These are phyloP conservation scores for Begonia fuchsioides DNA, from an alignment of 306 rosid species.

Conservation along the genomic window DNA sequence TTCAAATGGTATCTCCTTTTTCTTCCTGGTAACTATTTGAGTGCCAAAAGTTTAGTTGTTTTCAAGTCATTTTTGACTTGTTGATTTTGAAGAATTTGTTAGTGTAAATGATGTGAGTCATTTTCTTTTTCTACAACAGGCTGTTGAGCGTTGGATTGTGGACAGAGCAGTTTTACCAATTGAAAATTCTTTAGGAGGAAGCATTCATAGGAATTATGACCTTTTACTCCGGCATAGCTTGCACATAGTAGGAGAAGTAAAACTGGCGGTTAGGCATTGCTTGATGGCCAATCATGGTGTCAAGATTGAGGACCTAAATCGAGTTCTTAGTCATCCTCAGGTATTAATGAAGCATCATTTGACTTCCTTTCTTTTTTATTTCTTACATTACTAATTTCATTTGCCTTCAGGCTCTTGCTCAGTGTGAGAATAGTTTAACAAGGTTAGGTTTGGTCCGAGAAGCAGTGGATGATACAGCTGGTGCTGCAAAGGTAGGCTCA, in stretches of 20 bases:
- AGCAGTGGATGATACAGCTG: conserved; percentile 89
- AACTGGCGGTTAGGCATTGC: conserved; percentile 82
- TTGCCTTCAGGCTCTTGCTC: conserved; percentile 80
- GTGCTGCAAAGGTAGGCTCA: conserved; percentile 74
- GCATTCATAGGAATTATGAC: conserved; percentile 96
- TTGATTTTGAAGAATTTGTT: no score
- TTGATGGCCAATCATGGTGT: conserved; percentile 76
- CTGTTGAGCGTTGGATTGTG: conserved; percentile 86
- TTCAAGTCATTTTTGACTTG: no score
- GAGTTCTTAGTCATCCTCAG: conserved; percentile 97
- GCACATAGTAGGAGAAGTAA: conserved; percentile 96
- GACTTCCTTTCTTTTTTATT: conserved; percentile 1
- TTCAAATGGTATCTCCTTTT: no score
- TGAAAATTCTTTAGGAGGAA: conserved; percentile 92
- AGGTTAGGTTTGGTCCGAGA: conserved; percentile 68
- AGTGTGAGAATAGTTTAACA: conserved; percentile 84
- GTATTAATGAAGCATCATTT: conserved; percentile 18
- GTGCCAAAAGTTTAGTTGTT: no score
- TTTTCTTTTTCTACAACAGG: conserved; percentile 22
- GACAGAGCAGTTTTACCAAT: conserved; percentile 97
- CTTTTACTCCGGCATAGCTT: conserved; percentile 78
- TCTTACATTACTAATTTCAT: neutral
- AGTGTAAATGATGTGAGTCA: no score
- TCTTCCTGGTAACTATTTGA: no score
- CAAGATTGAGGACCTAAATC: conserved; percentile 47